phyloP scores from a whole-genome alignment of 2,329 filamentous ascomycete genomes.

The Fusarium longipes region DNA sequence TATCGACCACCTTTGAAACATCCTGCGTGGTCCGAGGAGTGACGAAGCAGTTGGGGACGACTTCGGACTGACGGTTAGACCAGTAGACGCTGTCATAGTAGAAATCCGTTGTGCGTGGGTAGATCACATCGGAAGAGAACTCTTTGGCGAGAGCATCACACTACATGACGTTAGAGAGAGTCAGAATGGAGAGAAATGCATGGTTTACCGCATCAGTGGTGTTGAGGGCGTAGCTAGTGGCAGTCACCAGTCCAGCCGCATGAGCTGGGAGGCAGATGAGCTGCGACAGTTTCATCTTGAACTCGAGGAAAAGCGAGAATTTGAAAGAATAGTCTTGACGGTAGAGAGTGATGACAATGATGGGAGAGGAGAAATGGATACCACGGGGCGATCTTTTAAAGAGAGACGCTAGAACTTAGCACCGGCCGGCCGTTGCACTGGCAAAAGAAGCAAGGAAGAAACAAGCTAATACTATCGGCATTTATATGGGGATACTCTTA shows the following conservation, averaged over 20 bases:
- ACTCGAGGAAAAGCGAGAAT: too few relatives aligned
- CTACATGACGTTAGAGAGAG: not conserved
- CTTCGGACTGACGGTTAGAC: constrained; percentile 17
- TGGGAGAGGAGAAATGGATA: not conserved
- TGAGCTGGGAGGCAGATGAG: not conserved
- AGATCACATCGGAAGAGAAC: not conserved
- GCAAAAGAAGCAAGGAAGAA: not conserved
- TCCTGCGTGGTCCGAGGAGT: not conserved
- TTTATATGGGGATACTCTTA: too few relatives aligned
- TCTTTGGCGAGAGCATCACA: not conserved
- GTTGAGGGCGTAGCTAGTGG: not conserved
- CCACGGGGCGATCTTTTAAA: not conserved
- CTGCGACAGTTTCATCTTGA: not conserved
- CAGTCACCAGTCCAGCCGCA: not conserved
- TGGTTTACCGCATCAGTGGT: not conserved
- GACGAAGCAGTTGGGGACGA: constrained; percentile 11
- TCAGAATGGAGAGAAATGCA: too few relatives aligned
- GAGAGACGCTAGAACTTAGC: not conserved
- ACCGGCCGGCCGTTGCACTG: not conserved
- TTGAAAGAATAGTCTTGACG: not conserved
- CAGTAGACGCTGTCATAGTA: constrained; percentile 13
- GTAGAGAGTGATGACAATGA: not conserved
- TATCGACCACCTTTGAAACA: constrained; percentile 3
- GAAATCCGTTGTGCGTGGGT: constrained; percentile 1
- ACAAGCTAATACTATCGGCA: not conserved